These are phyloP conservation scores for Bremia lactucae DNA, from an alignment of 352 stramenopile genomes.

Conservation along the genomic window DNA sequence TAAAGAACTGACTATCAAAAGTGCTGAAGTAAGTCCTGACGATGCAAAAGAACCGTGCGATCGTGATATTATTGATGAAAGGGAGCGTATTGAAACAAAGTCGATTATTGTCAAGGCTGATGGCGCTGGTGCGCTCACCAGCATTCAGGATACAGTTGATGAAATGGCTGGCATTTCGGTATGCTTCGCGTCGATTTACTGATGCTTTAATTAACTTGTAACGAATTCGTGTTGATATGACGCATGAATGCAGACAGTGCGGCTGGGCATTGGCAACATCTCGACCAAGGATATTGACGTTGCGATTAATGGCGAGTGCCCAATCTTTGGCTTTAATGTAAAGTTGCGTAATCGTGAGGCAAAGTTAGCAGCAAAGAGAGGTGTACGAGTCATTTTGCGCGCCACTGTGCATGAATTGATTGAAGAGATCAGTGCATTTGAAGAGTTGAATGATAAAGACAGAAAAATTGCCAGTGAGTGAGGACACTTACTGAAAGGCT, in stretches of 20 bases:
- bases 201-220: constrained; percentile 1
- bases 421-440: constrained; percentile 50
- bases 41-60: constrained; percentile 4
- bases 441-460: constrained; percentile 16
- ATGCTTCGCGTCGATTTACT: background rate
- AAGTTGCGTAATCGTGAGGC: constrained; percentile 52
- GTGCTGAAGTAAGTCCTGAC: constrained; percentile 1
- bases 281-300: constrained; percentile 71
- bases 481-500: too few species aligned
- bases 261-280: constrained; percentile 72
- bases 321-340: constrained; percentile 50
- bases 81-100: constrained; percentile 37
- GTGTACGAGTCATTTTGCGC: constrained; percentile 56
- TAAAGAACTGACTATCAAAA: background rate
- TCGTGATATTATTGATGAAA: constrained; percentile 26
- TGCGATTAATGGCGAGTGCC: constrained; percentile 66
- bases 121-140: constrained; percentile 62
- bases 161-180: constrained; percentile 52
- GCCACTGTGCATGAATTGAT: constrained; percentile 71
- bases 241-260: constrained; percentile 43
- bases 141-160: constrained; percentile 77
- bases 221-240: background rate
- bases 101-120: constrained; percentile 78
- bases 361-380: constrained; percentile 37
- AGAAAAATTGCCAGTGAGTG: too few species aligned